phyloP scores from a whole-genome alignment of 768 basidiomycete species.

The Tulasnella calospora region DNA sequence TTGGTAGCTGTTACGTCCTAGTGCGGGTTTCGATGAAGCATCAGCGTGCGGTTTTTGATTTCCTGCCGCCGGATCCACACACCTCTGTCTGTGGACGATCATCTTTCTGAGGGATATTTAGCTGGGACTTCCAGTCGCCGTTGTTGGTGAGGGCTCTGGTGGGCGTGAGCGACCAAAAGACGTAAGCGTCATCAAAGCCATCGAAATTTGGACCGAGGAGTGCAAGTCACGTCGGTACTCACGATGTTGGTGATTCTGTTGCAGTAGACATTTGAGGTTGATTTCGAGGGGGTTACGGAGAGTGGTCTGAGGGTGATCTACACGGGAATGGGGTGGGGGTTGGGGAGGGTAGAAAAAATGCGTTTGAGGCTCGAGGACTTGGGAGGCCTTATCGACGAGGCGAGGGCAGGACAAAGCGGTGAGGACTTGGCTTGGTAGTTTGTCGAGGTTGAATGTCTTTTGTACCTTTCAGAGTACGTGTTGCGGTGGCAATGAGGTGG shows the following conservation, averaged over 20 bases:
- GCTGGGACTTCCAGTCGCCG: slow-evolving; percentile 62
- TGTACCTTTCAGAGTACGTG: slow-evolving; percentile 1
- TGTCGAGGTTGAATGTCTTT: not conserved
- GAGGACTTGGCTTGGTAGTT: not conserved
- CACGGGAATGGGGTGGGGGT: not conserved
- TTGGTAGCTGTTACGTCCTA: slow-evolving; percentile 88
- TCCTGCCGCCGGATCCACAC: slow-evolving; percentile 14
- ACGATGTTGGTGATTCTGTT: not conserved
- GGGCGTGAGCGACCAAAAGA: not conserved
- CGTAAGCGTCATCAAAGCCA: not conserved
- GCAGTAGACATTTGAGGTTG: not conserved
- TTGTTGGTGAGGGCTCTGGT: not conserved
- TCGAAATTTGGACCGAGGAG: not conserved
- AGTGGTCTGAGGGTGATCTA: not conserved
- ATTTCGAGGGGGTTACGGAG: not conserved
- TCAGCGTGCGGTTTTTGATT: not conserved
- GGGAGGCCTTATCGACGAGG: slow-evolving; percentile 7
- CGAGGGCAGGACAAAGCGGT: not conserved
- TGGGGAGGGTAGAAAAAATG: not conserved
- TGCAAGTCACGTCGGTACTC: not conserved
- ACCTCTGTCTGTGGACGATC: slow-evolving; percentile 87
- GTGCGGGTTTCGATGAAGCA: not conserved
- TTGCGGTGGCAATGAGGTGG: slow-evolving; percentile 5
- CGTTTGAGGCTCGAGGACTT: not conserved
- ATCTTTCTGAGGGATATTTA: slow-evolving; percentile 87